Percentiles rank a stretch among this genome's conserved stretches.
Conservation (phyloP, 805 yeast genomes). For the Zygosaccharomyces pseudorouxii region DNA sequence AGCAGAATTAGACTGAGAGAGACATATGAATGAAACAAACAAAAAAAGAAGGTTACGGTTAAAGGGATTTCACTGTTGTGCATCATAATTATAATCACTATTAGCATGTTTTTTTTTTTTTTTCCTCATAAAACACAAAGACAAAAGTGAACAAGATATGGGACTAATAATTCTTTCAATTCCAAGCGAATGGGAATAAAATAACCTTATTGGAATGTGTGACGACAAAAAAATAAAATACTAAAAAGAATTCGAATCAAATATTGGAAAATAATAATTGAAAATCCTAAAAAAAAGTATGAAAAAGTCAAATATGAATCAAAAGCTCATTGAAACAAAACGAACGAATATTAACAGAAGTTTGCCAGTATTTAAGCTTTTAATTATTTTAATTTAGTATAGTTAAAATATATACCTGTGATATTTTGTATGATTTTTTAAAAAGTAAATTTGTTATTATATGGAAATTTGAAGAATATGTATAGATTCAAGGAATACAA, state of each 20-base stretch:
- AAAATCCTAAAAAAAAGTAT: not conserved
- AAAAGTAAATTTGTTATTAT: not conserved
- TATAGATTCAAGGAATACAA: no score
- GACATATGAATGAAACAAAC: not conserved
- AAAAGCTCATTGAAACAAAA: not conserved
- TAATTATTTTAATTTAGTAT: not conserved
- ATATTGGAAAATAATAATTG: not conserved
- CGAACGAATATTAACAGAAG: not conserved
- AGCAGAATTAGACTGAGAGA: constrained; percentile 4
- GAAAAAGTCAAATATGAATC: not conserved
- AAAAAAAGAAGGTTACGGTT: not conserved
- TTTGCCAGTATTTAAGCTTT: not conserved
- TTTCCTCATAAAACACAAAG: not conserved
- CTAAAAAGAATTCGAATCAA: not conserved
- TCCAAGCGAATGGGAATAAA: not conserved
- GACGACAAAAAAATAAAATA: not conserved
- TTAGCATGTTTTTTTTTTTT: not conserved
- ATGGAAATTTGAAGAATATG: no score
- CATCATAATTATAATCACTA: constrained; percentile 1
- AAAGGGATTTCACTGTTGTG: constrained; percentile 1
- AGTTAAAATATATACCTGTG: not conserved
- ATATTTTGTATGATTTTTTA: not conserved
- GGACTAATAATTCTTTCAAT: not conserved
- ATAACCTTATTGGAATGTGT: not conserved
- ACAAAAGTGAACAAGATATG: not conserved